Evolutionary conservation across 2,329 filamentous ascomycete species (phyloP).

Genomic region (Colletotrichum truncatum): DNA sequence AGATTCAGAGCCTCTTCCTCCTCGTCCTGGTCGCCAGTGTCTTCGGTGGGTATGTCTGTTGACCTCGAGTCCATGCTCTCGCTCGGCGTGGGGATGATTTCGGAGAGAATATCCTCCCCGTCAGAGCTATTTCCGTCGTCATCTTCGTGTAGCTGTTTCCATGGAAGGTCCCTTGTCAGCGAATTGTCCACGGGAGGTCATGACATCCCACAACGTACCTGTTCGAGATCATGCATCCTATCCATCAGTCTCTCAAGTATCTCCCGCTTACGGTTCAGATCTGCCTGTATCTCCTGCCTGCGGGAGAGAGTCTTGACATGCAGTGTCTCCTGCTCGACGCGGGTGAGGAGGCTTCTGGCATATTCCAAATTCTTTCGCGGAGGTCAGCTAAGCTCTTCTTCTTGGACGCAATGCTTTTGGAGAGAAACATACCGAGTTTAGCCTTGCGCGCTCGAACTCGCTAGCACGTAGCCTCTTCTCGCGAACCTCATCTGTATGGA

Average conservation of each 20-base stretch:
- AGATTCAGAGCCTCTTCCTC: constrained; percentile 16
- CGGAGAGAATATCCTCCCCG: constrained; percentile 65
- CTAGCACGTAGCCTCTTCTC: constrained; percentile 67
- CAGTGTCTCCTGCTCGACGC: constrained; percentile 74
- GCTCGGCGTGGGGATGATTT: constrained; percentile 64
- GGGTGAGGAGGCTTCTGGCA: constrained; percentile 73
- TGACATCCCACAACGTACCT: constrained; percentile 55
- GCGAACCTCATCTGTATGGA: constrained; percentile 68
- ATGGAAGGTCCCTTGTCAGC: constrained; percentile 47
- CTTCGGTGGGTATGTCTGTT: constrained; percentile 32
- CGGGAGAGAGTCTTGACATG: constrained; percentile 66
- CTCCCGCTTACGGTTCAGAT: constrained; percentile 72
- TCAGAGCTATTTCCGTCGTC: constrained; percentile 58
- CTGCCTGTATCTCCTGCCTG: constrained; percentile 68
- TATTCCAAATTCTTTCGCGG: constrained; percentile 73
- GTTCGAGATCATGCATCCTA: constrained; percentile 73
- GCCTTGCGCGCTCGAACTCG: constrained; percentile 68
- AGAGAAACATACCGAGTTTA: constrained; percentile 45
- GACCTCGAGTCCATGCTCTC: constrained; percentile 55
- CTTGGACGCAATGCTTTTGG: neutral
- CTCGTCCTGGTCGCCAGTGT: constrained; percentile 32
- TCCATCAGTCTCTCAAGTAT: constrained; percentile 72
- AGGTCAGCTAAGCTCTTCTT: neutral
- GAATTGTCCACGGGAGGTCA: constrained; percentile 32
- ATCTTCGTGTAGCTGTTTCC: constrained; percentile 41